Percentiles rank a stretch among this genome's conserved stretches.
These are phyloP conservation scores for Tinospora cordifolia DNA, from an alignment of 164 flowering plant genomes.

Conservation along the genomic window DNA sequence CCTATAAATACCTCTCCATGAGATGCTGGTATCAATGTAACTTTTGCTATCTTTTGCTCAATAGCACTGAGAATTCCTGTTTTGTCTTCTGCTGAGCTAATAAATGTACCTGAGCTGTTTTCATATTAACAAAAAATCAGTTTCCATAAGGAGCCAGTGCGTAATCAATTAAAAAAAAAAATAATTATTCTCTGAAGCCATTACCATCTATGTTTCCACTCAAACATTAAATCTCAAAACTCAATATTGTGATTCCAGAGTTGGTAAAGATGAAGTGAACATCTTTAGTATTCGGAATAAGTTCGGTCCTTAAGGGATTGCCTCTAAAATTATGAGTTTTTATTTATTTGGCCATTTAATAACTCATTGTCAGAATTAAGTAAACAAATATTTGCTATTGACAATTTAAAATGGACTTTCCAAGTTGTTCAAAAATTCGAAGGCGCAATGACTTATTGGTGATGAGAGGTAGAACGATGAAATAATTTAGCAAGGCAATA, in stretches of 20 bases:
- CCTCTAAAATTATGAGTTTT: too few relatives aligned
- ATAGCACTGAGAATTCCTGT: conserved; percentile 57
- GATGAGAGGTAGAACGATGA: not conserved
- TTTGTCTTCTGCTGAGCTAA: conserved; percentile 72
- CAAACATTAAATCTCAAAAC: not conserved
- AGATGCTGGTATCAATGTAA: conserved; percentile 64
- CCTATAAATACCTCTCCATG: conserved; percentile 69
- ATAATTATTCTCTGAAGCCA: not conserved
- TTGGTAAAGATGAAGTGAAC: not conserved
- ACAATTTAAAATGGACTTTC: too few relatives aligned
- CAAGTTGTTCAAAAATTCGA: too few relatives aligned
- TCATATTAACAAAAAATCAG: conserved; percentile 3
- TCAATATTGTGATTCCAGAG: not conserved
- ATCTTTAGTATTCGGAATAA: too few relatives aligned
- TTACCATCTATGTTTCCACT: not conserved
- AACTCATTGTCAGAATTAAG: too few relatives aligned
- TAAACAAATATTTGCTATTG: too few relatives aligned
- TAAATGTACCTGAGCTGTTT: conserved; percentile 80
- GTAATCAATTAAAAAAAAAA: not conserved
- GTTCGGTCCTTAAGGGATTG: too few relatives aligned
- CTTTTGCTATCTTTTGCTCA: conserved; percentile 83
- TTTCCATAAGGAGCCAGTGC: not conserved
- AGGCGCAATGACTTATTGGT: not conserved
- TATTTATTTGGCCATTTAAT: too few relatives aligned
- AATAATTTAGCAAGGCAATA: not conserved